Conservation (phyloP, 371 early-diverging fungal genomes). For the Batrachochytrium dendrobatidis region DNA sequence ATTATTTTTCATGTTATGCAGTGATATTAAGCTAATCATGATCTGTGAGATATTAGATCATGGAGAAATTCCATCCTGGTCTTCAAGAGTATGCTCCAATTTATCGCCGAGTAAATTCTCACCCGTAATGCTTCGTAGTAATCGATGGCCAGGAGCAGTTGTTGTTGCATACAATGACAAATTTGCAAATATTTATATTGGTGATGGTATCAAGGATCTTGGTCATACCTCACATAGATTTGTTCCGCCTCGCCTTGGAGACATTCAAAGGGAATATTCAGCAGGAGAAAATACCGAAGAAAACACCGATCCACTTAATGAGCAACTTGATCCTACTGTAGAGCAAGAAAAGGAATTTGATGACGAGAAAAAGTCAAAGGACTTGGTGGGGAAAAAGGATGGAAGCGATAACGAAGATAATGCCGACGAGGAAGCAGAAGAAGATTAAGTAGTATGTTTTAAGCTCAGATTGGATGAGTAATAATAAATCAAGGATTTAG, state of each 20-base stretch:
- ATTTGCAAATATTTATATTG: conserved; percentile 48
- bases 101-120: conserved; percentile 35
- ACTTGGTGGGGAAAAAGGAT: conserved; percentile 31
- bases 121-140: conserved; percentile 35
- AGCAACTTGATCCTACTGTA: conserved; percentile 40
- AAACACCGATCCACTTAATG: conserved; percentile 19
- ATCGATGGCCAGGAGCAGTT: conserved; percentile 49
- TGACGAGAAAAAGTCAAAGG: conserved; percentile 29
- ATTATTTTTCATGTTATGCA: neutral
- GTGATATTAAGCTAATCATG: too few relatives aligned
- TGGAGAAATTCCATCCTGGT: conserved; percentile 38
- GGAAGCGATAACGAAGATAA: conserved; percentile 17
- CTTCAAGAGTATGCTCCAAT: conserved; percentile 28
- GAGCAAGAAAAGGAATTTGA: conserved; percentile 42
- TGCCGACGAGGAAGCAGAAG: conserved; percentile 24
- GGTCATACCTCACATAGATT: conserved; percentile 13
- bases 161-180: conserved; percentile 46
- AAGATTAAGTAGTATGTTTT: conserved; percentile 22
- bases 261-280: conserved; percentile 35
- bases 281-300: conserved; percentile 17
- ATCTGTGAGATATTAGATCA: conserved; percentile 14
- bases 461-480: too few relatives aligned
- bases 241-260: conserved; percentile 26
- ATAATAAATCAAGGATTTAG: too few relatives aligned
- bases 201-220: conserved; percentile 42